Base-by-base conservation (phyloP, 2,329 filamentous ascomycete species). In the Plenodomus lindquistii region DNA sequence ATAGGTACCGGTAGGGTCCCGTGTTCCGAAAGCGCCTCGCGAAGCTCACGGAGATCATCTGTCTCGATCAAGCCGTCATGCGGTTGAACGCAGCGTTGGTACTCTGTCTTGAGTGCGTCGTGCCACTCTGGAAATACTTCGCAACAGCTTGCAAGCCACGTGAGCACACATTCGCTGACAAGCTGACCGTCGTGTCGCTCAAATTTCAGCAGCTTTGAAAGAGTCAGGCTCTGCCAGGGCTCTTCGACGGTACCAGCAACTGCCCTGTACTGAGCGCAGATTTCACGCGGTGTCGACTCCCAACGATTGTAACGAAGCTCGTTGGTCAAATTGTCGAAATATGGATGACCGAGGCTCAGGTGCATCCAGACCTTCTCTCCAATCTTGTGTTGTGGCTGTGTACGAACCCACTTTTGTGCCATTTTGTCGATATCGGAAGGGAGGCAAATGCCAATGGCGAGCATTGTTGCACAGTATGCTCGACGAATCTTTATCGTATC, bases 271-370 rank as follows among this genome's bases (percentile, higher is more conserved):
- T 54, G 44, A 15, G 24, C 24, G 20, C 55, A 61, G 4, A 59
- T 46, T 10, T 57, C 46, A 5, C 24, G 44, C 15, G 55, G 54
- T 16, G 42, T 49, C 3, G 34, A 36, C 7, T 50, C 45, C 42
- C 45, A 54, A 24, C 43, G 19, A 8, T 44, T 35, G 27, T 48
- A 36, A 36, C 51, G 42, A 18, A 57, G 37, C 5, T 36, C 24
- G 35, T 35, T 41, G 13, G 41, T 34, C 21, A 59, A 40, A 17
- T 43, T 44, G 27, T 61, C 55, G 3, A 57, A 27, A 13, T 41
- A 59, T 15, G 48, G 37, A 41, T 61, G 55, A 1, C 55, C 54
- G 2, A 61, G 27, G 15, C 53, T 46, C 20, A 57, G 37, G 10
- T 54, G 27, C 49, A 59, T 48, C 16, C 46, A 40, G 8, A 42